Conservation (phyloP, 2,329 filamentous ascomycete species). For the Colletotrichum magnum region DNA sequence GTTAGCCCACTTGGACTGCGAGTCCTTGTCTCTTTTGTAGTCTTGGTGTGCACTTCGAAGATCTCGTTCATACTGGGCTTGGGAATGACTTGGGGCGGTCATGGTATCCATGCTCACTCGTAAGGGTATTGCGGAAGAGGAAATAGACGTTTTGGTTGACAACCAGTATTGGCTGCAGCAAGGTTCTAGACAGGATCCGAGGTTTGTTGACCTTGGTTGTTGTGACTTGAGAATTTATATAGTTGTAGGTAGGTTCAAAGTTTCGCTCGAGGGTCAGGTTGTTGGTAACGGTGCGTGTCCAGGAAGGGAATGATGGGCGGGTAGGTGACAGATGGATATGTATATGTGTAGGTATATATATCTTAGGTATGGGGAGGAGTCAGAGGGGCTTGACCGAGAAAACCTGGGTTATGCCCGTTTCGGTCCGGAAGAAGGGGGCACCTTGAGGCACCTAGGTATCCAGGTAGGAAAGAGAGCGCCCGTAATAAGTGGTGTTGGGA, state of each 20-base stretch:
- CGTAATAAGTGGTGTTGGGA: constrained; percentile 13
- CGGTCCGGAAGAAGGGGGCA: constrained; percentile 1
- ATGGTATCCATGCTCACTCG: constrained; percentile 36
- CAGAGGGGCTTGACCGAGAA: neutral
- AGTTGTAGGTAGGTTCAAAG: neutral
- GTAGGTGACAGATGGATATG: neutral
- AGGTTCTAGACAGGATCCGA: too few species aligned
- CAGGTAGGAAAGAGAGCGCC: neutral
- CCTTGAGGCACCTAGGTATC: neutral
- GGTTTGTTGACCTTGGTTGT: neutral
- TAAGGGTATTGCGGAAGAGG: too few species aligned
- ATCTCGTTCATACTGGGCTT: constrained; percentile 52
- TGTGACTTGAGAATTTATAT: neutral
- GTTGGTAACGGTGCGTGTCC: too few species aligned
- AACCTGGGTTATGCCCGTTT: constrained; percentile 23
- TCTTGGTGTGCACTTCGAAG: constrained; percentile 59
- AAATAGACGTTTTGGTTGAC: too few species aligned
- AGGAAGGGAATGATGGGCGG: neutral
- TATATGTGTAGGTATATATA: neutral
- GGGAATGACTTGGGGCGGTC: constrained; percentile 44
- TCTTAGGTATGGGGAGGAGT: too few species aligned
- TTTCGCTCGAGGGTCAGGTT: too few species aligned
- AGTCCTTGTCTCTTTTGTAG: constrained; percentile 61
- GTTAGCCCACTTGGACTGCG: constrained; percentile 57
- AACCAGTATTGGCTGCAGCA: too few species aligned